Evolutionary conservation across 441 rosid genomes (phyloP).

Genomic region (Pelargonium myrrhifolium): DNA sequence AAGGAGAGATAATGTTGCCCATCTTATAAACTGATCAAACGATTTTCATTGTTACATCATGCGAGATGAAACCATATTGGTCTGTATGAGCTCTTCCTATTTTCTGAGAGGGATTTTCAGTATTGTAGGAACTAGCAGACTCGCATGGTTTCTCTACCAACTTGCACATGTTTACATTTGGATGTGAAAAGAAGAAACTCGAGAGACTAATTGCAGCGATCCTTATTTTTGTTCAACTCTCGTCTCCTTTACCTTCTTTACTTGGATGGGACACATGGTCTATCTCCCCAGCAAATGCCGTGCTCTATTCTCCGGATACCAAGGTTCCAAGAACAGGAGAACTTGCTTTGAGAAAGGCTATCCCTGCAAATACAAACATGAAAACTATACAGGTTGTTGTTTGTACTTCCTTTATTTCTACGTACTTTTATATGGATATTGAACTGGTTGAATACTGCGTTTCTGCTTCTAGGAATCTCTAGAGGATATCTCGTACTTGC

Average conservation of each 20-base stretch:
- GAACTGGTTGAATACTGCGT: slow-evolving; percentile 15
- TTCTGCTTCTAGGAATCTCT: slow-evolving; percentile 51
- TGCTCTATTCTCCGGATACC: slow-evolving; percentile 88
- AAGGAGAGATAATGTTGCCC: neutral
- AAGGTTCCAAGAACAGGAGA: slow-evolving; percentile 94
- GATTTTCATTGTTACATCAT: neutral
- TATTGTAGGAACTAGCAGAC: slow-evolving; percentile 49
- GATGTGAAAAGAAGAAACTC: slow-evolving; percentile 32
- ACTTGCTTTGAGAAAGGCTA: slow-evolving; percentile 77
- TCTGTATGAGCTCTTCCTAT: slow-evolving; percentile 1
- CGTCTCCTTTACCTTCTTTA: slow-evolving; percentile 54
- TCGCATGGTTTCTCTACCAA: slow-evolving; percentile 21
- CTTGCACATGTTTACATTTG: slow-evolving; percentile 26
- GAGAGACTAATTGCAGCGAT: slow-evolving; percentile 45
- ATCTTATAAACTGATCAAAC: neutral
- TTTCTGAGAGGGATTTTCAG: slow-evolving; percentile 35
- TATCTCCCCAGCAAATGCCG: slow-evolving; percentile 62
- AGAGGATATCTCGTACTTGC: slow-evolving; percentile 85
- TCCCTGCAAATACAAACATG: slow-evolving; percentile 87
- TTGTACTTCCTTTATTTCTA: slow-evolving; percentile 1
- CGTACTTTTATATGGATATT: slow-evolving; percentile 4
- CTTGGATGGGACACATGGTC: slow-evolving; percentile 43
- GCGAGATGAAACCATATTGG: neutral
- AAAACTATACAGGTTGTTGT: slow-evolving; percentile 64
- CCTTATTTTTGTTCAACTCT: slow-evolving; percentile 50